Evolutionary conservation across 2,329 filamentous ascomycete genomes (phyloP).

Genomic region (Pseudogymnoascus sp.): DNA sequence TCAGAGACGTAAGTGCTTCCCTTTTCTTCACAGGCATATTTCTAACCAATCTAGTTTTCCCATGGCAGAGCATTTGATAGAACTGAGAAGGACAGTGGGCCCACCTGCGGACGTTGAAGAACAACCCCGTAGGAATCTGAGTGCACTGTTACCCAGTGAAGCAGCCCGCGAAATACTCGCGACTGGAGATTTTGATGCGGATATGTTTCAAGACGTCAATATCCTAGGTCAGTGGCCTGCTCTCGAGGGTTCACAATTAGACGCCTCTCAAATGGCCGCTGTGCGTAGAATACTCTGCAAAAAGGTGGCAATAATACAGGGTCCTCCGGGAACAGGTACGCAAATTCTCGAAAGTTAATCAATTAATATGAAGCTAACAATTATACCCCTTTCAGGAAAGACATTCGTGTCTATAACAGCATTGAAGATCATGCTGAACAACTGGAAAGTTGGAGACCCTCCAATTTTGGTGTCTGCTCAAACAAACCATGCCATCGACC

Average conservation of each 20-base stretch:
- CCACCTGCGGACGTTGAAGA: conserved; percentile 44
- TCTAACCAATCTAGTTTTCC: conserved; percentile 37
- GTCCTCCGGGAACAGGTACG: conserved; percentile 55
- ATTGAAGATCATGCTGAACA: conserved; percentile 55
- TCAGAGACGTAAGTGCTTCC: conserved; percentile 22
- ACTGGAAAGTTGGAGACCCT: conserved; percentile 44
- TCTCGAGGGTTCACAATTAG: conserved; percentile 42
- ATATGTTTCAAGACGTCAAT: conserved; percentile 39
- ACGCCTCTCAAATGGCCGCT: conserved; percentile 62
- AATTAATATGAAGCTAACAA: not conserved
- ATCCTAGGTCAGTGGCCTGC: conserved; percentile 46
- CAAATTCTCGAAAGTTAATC: not conserved
- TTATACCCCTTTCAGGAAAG: conserved; percentile 37
- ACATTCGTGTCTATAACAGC: conserved; percentile 72
- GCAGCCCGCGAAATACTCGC: not conserved
- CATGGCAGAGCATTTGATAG: conserved; percentile 52
- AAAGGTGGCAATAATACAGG: conserved; percentile 69
- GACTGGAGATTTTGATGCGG: conserved; percentile 19
- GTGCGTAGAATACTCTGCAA: conserved; percentile 62
- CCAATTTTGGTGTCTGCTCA: conserved; percentile 76
- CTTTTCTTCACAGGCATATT: not conserved
- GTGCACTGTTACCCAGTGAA: conserved; percentile 27
- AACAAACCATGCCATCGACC: conserved; percentile 85
- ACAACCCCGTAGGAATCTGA: conserved; percentile 42
- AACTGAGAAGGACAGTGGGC: conserved; percentile 35